Base-by-base conservation (phyloP, 1,284 basidiomycete genomes). In the Puccinia brachypodii region DNA sequence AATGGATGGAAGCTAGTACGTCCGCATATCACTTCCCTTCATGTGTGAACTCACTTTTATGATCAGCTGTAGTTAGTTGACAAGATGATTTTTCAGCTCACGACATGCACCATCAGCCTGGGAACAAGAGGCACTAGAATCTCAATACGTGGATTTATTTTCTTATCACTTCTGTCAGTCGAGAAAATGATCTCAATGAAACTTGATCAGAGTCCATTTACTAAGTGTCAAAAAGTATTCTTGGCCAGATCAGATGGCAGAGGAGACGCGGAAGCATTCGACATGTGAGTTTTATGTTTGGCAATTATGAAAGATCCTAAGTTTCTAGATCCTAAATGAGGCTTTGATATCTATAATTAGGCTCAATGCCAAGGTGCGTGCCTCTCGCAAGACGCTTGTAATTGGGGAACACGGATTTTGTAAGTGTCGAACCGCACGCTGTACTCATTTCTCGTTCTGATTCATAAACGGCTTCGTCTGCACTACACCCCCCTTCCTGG, bases 401-500 rank as follows among this genome's bases (percentile, higher is more conserved):
- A 71, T 81, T 60, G 78, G 69, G 28, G 78, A 81, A 73, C 69
- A 81, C 16, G 78, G 78, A 11, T 81, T 81, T 62, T 81, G 78
- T 81, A 28, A 72, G 78, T 62, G 13, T 40, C 16, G n/a, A n/a
- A 28, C 9, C 38, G 44, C 28, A 28, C 62, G 22, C 7, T 25
- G 53, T 7, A 56, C 28, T 8, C n/a, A 56, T 3, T 25, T 56
- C 53, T 56, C 13, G 53, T 25, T 56, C 53, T 25, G n/a, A 56
- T 68, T 38, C 3, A 2, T 1, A n/a, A 53, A 58, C 25, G 33
- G 62, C 62, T 64, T n/a, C 16, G 40, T 64, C 1, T 33, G 4
- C 25, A 8, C 28, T 62, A 8, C 31, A 2, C 4, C 3, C 60
- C 19, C 9, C 28, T 58, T 62, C 33, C 1, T 9, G 25, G 25